phyloP scores from a whole-genome alignment of 805 yeast genomes.

The Vanderwaltozyma yarrowii region DNA sequence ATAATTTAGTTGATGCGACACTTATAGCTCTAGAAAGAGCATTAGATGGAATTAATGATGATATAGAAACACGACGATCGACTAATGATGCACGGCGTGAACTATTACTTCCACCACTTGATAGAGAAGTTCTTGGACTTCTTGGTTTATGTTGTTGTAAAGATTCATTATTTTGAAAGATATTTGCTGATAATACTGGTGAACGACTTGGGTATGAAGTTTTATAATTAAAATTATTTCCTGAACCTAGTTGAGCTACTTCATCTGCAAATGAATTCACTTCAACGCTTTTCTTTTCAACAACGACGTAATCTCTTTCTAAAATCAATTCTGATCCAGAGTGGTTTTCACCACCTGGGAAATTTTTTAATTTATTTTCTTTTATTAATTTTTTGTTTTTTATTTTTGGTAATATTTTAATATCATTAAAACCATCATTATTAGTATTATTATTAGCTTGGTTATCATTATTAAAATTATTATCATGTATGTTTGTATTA shows the following conservation, averaged over 20 bases:
- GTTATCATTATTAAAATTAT: background rate
- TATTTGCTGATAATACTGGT: background rate
- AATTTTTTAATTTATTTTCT: background rate
- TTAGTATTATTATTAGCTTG: slow-evolving; percentile 1
- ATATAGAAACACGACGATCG: slow-evolving; percentile 55
- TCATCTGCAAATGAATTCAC: slow-evolving; percentile 95
- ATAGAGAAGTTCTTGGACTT: slow-evolving; percentile 25
- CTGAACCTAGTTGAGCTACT: slow-evolving; percentile 37
- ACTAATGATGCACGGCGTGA: slow-evolving; percentile 52
- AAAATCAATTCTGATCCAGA: slow-evolving; percentile 39
- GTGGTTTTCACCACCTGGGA: background rate
- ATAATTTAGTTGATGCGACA: slow-evolving; percentile 77
- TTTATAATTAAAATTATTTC: slow-evolving; percentile 1
- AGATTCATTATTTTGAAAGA: background rate
- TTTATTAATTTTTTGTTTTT: background rate
- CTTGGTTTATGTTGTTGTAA: slow-evolving; percentile 3
- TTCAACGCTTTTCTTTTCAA: slow-evolving; percentile 90
- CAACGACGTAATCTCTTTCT: slow-evolving; percentile 87
- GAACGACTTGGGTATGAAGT: background rate
- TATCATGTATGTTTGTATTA: background rate
- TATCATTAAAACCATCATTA: background rate
- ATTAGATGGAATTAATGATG: slow-evolving; percentile 65
- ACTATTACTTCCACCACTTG: slow-evolving; percentile 39
- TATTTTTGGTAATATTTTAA: background rate
- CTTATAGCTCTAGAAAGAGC: slow-evolving; percentile 84